Percentiles rank a stretch among this genome's conserved stretches.
Conservation (phyloP, 2,329 filamentous ascomycete species). For the Dothiorella sarmentorum region DNA sequence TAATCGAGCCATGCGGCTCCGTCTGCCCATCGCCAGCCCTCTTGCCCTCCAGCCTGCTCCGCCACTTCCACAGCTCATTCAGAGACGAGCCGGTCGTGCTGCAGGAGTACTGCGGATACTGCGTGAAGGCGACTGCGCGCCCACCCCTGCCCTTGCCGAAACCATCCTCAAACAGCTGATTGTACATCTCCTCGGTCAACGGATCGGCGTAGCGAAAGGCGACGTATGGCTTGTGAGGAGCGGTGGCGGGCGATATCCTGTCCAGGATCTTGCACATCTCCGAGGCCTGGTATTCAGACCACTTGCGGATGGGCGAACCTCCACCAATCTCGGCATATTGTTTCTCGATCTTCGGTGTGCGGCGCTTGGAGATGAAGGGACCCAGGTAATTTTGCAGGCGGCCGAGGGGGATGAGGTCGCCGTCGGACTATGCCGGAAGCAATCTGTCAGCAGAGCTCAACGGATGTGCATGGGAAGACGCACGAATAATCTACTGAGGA, state of each 20-base stretch:
- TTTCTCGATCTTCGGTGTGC: slow-evolving; percentile 94
- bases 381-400: slow-evolving; percentile 87
- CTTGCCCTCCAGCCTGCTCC: slow-evolving; percentile 80
- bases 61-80: slow-evolving; percentile 98
- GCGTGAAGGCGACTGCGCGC: slow-evolving; percentile 91
- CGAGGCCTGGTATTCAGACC: slow-evolving; percentile 89
- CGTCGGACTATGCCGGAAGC: slow-evolving; percentile 66
- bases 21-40: slow-evolving; percentile 51
- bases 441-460: neutral
- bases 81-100: slow-evolving; percentile 94
- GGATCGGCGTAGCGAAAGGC: slow-evolving; percentile 95
- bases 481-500: slow-evolving; percentile 89
- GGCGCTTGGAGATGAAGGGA: slow-evolving; percentile 76
- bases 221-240: slow-evolving; percentile 95
- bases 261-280: slow-evolving; percentile 99
- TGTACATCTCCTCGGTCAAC: slow-evolving; percentile 91
- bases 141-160: slow-evolving; percentile 89
- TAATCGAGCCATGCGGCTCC: slow-evolving; percentile 65
- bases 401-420: slow-evolving; percentile 91
- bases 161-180: slow-evolving; percentile 75
- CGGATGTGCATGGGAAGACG: slow-evolving; percentile 32
- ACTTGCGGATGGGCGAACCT: slow-evolving; percentile 96
- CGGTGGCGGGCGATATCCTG: slow-evolving; percentile 83
- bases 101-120: slow-evolving; percentile 98
- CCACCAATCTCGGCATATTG: slow-evolving; percentile 95